phyloP scores from a whole-genome alignment of 306 rosid genomes.

The Prunus salicina region DNA sequence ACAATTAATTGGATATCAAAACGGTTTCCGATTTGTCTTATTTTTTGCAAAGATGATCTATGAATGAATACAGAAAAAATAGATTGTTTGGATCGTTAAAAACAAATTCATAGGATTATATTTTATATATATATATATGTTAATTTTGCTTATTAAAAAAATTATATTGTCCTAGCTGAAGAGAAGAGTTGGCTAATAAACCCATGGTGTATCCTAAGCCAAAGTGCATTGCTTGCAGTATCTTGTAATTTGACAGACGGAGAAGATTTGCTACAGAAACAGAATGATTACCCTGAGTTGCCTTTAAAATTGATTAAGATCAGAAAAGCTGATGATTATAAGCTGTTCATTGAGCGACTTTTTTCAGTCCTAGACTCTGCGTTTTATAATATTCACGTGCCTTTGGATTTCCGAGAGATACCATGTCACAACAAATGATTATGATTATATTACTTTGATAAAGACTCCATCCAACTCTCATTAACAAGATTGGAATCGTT shows the following conservation, averaged over 20 bases:
- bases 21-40: too few relatives aligned
- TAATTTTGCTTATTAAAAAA: background rate
- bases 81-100: too few relatives aligned
- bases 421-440: slow-evolving; percentile 32
- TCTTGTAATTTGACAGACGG: slow-evolving; percentile 21
- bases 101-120: too few relatives aligned
- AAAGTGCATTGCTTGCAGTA: slow-evolving; percentile 1
- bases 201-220: background rate
- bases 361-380: background rate
- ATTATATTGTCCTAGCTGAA: background rate
- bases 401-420: slow-evolving; percentile 35
- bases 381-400: slow-evolving; percentile 30
- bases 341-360: slow-evolving; percentile 23
- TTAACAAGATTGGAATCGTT: too few relatives aligned
- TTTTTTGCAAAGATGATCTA: too few relatives aligned
- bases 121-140: too few relatives aligned
- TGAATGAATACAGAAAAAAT: too few relatives aligned
- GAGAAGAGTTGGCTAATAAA: background rate
- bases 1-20: too few relatives aligned
- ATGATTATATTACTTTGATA: slow-evolving; percentile 14
- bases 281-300: slow-evolving; percentile 29
- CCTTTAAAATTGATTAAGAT: slow-evolving; percentile 25
- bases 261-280: slow-evolving; percentile 24
- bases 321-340: slow-evolving; percentile 32
- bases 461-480: slow-evolving; percentile 15